Evolutionary conservation across 768 basidiomycete species (phyloP).

Genomic region (Calocybe indica): DNA sequence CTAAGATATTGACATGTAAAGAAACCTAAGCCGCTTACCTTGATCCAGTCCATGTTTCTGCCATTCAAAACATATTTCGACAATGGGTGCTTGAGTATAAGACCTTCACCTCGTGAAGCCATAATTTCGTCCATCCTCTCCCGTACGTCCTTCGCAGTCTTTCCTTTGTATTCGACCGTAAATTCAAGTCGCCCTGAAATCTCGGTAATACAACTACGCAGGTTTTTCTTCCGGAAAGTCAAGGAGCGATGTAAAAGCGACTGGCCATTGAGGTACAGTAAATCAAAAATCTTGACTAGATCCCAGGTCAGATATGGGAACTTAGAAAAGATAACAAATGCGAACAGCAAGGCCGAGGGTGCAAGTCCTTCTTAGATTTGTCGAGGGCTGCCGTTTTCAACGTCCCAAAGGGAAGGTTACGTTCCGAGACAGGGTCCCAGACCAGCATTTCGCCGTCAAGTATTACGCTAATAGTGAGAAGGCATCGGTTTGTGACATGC

Average conservation of each 20-base stretch:
- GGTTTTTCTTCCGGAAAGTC: conserved; percentile 72
- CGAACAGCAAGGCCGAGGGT: conserved; percentile 89
- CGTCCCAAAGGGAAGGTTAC: conserved; percentile 88
- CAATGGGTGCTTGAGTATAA: conserved; percentile 84
- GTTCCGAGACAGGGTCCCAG: conserved; percentile 88
- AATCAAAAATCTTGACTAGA: conserved; percentile 93
- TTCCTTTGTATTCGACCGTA: conserved; percentile 63
- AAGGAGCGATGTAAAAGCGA: conserved; percentile 70
- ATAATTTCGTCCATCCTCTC: conserved; percentile 78
- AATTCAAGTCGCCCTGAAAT: conserved; percentile 81
- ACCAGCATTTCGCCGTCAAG: conserved; percentile 98
- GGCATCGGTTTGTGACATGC: background rate
- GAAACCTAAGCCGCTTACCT: conserved; percentile 35
- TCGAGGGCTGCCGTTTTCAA: conserved; percentile 90
- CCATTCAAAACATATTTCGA: conserved; percentile 83
- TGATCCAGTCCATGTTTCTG: conserved; percentile 90
- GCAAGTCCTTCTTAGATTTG: conserved; percentile 61
- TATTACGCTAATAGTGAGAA: conserved; percentile 58
- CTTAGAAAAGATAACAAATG: conserved; percentile 8
- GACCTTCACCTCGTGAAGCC: conserved; percentile 82
- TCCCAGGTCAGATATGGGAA: background rate
- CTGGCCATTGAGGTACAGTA: conserved; percentile 83
- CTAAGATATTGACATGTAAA: background rate
- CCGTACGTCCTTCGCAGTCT: conserved; percentile 77
- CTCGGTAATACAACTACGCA: conserved; percentile 60